A percentile compares a stretch with the other conserved stretches of the same genome.
Evolutionary conservation across 2,329 filamentous ascomycete species (phyloP).

Genomic region (Diplodia intermedia): DNA sequence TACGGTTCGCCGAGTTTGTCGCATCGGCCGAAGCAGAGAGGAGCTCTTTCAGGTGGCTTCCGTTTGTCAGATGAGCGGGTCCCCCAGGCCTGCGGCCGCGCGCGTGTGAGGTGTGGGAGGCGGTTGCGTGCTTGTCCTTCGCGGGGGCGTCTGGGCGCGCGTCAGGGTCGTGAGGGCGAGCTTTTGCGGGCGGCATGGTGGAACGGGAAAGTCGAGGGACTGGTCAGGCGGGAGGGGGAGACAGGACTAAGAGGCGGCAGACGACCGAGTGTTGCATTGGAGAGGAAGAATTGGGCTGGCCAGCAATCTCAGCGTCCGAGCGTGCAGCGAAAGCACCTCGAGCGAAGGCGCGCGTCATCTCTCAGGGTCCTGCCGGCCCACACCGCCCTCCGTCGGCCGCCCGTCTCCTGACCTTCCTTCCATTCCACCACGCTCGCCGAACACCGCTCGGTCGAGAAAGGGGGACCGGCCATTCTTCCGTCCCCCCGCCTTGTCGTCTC

Average conservation of each 20-base stretch:
- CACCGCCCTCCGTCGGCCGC: not conserved
- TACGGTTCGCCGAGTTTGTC: conserved; percentile 43
- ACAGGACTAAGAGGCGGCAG: not conserved
- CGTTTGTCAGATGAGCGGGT: conserved; percentile 40
- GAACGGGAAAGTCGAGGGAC: too few species aligned
- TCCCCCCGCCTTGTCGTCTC: too few species aligned
- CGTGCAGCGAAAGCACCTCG: not conserved
- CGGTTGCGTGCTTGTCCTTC: conserved; percentile 52
- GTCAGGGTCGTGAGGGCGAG: conserved; percentile 49
- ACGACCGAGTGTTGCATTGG: conserved; percentile 21
- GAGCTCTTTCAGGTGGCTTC: conserved; percentile 48
- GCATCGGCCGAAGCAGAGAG: conserved; percentile 44
- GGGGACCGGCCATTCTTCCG: not conserved
- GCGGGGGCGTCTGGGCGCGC: conserved; percentile 42
- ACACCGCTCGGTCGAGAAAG: not conserved
- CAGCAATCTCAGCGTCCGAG: conserved; percentile 21
- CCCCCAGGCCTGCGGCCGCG: conserved; percentile 49
- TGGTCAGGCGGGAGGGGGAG: not conserved
- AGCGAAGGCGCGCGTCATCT: conserved; percentile 16
- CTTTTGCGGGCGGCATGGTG: conserved; percentile 47
- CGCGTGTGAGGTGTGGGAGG: conserved; percentile 47
- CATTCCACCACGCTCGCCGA: not conserved
- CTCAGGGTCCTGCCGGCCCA: conserved; percentile 16
- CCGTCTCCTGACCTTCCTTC: not conserved
- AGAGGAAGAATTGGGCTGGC: conserved; percentile 26